Evolutionary conservation across 2,329 filamentous ascomycete species (phyloP), one percentile per base, ranked within the genome.

Genomic region (Paradendryphiella salina): DNA sequence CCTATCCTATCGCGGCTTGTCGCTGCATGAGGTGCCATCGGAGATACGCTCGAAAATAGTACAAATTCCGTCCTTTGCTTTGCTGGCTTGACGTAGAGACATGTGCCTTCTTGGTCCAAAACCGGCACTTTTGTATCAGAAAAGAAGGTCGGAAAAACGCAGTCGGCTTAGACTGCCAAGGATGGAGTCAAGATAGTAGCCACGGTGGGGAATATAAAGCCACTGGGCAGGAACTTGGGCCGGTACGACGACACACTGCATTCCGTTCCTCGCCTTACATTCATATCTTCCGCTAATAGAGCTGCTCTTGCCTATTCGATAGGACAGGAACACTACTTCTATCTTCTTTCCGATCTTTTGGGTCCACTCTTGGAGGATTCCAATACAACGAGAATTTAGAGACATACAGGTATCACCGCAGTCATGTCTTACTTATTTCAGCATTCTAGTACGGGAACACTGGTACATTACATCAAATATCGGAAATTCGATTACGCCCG

Each of bases 401-500:
- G 9, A n/a, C 21, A 15, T 10, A 8, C 15, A 20, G 10, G 17
- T 28, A 38, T n/a, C 36, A 23, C 29, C 20, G n/a, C 48, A 35
- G 55, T 10, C 18, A 66, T 66, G 63, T 56, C 60, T 5, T 61
- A 63, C 34, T 42, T 66, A 4, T 57, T 66, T 23, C 42, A 48
- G 14, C 61, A 66, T 34, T 63, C 60, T 2, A 40, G 53, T 3
- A 46, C 62, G 2, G 63, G 63, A 8, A 63, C 60, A 1, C 14
- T 54, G 11, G 29, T 50, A 4, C 63, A 58, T 26, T 64, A 63
- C 39, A 45, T 52, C 20, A 61, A 52, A 31, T 45, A 66, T 28
- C 53, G 61, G 35, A 64, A 56, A 36, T 56, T 66, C 23, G 57
- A 61, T 36, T 66, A 55, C 44, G 48, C 61, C 4, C 57, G 61